Percentiles rank a stretch among this genome's conserved stretches.
Conservation (phyloP, 192 early-diverging fungal species). For the Coemansia sp. region DNA sequence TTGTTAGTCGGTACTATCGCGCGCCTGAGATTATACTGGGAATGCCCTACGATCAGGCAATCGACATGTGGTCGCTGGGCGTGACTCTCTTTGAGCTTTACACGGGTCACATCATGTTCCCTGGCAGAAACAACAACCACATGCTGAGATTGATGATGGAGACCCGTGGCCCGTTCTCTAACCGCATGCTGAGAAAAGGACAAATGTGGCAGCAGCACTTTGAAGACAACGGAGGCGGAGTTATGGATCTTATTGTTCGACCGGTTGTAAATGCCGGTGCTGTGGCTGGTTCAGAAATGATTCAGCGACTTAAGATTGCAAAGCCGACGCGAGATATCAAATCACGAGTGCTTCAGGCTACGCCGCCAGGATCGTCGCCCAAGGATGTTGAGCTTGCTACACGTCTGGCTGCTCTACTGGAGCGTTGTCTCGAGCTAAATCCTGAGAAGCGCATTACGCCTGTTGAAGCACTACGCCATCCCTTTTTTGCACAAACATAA, state of each 20-base stretch:
- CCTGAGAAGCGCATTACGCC: constrained; percentile 89
- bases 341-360: constrained; percentile 59
- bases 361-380: constrained; percentile 35
- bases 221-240: constrained; percentile 62
- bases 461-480: constrained; percentile 81
- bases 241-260: constrained; percentile 40
- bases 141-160: constrained; percentile 96
- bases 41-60: constrained; percentile 76
- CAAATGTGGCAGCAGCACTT: constrained; percentile 85
- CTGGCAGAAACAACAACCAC: constrained; percentile 92
- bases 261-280: constrained; percentile 3
- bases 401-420: constrained; percentile 81
- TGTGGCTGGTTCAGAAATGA: constrained; percentile 66
- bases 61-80: constrained; percentile 96
- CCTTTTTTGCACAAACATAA: constrained; percentile 63
- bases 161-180: constrained; percentile 81
- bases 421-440: constrained; percentile 75
- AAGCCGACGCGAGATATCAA: constrained; percentile 74
- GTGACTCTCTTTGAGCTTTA: constrained; percentile 94
- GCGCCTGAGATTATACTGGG: constrained; percentile 97
- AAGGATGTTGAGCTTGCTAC: constrained; percentile 52
- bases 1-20: constrained; percentile 94
- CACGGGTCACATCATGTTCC: constrained; percentile 93
- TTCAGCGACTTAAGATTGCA: constrained; percentile 61
- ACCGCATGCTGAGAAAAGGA: constrained; percentile 79